A percentile compares a stretch with the other conserved stretches of the same genome.
Conservation (phyloP, 164 flowering plant genomes). For the Vitis riparia region DNA sequence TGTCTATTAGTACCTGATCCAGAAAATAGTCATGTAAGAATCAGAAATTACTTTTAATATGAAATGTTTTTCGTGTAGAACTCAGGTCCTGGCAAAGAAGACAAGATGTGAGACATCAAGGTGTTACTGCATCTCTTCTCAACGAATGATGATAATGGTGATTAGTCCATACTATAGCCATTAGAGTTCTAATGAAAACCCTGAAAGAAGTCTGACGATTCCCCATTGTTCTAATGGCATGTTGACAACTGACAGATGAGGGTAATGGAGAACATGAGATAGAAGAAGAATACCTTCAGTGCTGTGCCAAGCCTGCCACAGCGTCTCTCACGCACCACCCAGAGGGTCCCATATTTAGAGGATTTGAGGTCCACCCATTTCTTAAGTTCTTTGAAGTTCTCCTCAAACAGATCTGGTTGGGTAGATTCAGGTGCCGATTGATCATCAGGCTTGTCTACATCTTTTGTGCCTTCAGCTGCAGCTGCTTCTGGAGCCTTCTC, state of each 20-base stretch:
- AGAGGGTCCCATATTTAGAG: constrained; percentile 66
- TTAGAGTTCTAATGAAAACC: neutral
- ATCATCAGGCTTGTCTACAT: constrained; percentile 16
- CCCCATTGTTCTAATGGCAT: neutral
- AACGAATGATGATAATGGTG: no score
- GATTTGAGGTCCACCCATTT: constrained; percentile 91
- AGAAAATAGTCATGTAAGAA: neutral
- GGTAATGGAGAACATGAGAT: neutral
- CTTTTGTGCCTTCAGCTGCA: constrained; percentile 26
- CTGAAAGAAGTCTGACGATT: neutral
- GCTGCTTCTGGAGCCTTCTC: constrained; percentile 20
- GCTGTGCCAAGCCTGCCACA: constrained; percentile 76
- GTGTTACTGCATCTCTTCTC: no score
- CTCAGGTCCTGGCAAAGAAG: neutral
- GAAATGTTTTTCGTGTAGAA: neutral
- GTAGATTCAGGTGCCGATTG: constrained; percentile 24
- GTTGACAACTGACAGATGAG: neutral
- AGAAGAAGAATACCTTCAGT: constrained; percentile 63
- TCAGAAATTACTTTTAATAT: neutral
- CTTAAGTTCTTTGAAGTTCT: constrained; percentile 75
- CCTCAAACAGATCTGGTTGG: constrained; percentile 60
- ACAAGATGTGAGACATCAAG: neutral
- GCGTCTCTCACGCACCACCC: constrained; percentile 66
- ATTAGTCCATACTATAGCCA: no score
- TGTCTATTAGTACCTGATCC: constrained; percentile 61